Evolutionary conservation across 352 stramenopile genomes (phyloP).

Genomic region (Phytopythium cucurbitacearum): DNA sequence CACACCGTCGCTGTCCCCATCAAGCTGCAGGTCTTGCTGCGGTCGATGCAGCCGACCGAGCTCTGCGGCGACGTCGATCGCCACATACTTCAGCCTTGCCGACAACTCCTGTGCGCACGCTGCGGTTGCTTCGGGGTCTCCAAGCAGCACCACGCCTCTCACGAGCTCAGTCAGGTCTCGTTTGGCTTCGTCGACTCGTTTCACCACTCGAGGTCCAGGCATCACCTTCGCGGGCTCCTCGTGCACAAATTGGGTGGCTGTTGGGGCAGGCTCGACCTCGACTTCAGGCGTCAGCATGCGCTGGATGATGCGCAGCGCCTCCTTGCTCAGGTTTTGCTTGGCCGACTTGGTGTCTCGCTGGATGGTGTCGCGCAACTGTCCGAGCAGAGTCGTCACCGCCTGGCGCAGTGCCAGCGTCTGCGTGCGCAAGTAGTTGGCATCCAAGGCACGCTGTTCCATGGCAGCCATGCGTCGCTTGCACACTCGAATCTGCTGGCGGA

Average conservation of each 20-base stretch:
- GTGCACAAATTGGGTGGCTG: no score
- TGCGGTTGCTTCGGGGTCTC: slow-evolving; percentile 30
- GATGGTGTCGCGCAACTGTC: slow-evolving; percentile 41
- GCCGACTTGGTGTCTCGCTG: slow-evolving; percentile 49
- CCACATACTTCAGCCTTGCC: slow-evolving; percentile 38
- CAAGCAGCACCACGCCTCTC: slow-evolving; percentile 43
- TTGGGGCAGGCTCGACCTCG: no score
- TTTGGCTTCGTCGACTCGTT: neutral
- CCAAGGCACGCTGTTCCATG: slow-evolving; percentile 20
- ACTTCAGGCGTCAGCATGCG: neutral
- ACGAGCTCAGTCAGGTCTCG: slow-evolving; percentile 48
- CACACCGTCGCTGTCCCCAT: no score
- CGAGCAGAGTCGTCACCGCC: slow-evolving; percentile 33
- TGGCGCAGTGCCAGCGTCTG: slow-evolving; percentile 34
- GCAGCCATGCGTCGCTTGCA: slow-evolving; percentile 33
- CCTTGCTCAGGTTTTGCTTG: slow-evolving; percentile 59
- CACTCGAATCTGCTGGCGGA: slow-evolving; percentile 48
- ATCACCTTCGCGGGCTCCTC: neutral
- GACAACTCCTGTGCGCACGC: slow-evolving; percentile 31
- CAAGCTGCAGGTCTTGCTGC: slow-evolving; percentile 5
- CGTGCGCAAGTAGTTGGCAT: slow-evolving; percentile 37
- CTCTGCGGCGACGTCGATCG: slow-evolving; percentile 30
- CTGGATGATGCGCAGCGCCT: slow-evolving; percentile 28
- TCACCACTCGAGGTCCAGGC: neutral
- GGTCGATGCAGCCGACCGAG: slow-evolving; percentile 8